Conservation (phyloP, 73 alveolate species). For the Diophrys appendiculata region DNA sequence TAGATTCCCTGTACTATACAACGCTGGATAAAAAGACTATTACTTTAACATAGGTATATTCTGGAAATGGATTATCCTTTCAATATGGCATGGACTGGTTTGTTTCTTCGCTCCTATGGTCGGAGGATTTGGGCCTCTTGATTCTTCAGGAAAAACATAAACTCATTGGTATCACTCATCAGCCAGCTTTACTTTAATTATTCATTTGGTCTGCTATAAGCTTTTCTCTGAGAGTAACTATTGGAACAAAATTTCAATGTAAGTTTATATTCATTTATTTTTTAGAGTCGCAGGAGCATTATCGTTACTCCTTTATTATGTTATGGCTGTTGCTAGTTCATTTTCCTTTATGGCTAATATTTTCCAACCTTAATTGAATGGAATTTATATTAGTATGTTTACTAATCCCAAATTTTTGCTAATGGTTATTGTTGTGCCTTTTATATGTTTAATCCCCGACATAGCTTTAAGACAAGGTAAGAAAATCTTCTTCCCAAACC, state of each 20-base stretch:
- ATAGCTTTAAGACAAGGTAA: not conserved
- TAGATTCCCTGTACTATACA: constrained; percentile 77
- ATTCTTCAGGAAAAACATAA: constrained; percentile 26
- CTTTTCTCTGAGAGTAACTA: constrained; percentile 60
- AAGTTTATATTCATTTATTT: constrained; percentile 41
- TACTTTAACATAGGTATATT: constrained; percentile 71
- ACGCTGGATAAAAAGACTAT: constrained; percentile 79
- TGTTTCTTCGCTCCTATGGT: constrained; percentile 68
- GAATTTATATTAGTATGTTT: constrained; percentile 30
- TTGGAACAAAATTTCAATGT: constrained; percentile 77
- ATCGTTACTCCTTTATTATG: constrained; percentile 33
- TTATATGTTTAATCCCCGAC: constrained; percentile 42
- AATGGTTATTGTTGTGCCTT: constrained; percentile 28
- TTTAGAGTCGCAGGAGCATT: constrained; percentile 1
- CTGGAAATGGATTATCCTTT: constrained; percentile 84
- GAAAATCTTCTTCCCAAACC: constrained; percentile 16
- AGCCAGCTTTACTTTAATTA: constrained; percentile 76
- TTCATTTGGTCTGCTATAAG: constrained; percentile 82
- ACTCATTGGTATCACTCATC: constrained; percentile 84
- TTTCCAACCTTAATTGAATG: constrained; percentile 63
- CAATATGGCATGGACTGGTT: constrained; percentile 78
- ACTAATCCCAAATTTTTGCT: constrained; percentile 26
- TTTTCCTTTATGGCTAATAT: constrained; percentile 43
- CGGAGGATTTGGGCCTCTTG: constrained; percentile 59
- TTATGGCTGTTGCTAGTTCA: constrained; percentile 45